Evolutionary conservation across 169 alveolate genomes (phyloP).

Genomic region (Plasmodium inui): DNA sequence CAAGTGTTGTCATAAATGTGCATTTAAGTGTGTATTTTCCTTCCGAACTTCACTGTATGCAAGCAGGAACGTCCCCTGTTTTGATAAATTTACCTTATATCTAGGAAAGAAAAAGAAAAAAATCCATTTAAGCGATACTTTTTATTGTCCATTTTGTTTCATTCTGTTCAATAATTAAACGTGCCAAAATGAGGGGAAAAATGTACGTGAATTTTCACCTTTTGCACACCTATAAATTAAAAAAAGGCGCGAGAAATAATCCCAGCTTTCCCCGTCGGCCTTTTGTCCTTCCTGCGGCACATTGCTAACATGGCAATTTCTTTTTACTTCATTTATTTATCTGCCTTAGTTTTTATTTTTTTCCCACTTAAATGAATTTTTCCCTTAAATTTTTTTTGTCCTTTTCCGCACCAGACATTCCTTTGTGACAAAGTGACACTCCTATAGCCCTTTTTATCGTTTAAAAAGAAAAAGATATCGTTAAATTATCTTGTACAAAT

Average conservation of each 20-base stretch:
- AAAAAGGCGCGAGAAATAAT: neutral
- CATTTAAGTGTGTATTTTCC: neutral
- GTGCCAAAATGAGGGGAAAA: neutral
- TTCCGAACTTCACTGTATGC: neutral
- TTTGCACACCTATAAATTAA: neutral
- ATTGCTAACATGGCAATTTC: neutral
- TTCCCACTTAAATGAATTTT: neutral
- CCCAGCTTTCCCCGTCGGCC: neutral
- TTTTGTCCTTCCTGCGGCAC: neutral
- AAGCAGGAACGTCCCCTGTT: neutral
- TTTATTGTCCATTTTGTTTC: constrained; percentile 12
- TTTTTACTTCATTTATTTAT: neutral
- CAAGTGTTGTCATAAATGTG: neutral
- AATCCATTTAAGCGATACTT: neutral
- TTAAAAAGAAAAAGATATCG: neutral
- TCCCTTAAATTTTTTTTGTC: neutral
- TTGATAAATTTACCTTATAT: neutral
- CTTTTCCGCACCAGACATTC: neutral
- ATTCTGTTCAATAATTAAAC: neutral
- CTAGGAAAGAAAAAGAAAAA: neutral
- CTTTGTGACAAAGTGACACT: neutral
- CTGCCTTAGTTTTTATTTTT: neutral
- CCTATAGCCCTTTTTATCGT: neutral
- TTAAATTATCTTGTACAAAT: neutral
- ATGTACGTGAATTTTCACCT: neutral